phyloP scores from a whole-genome alignment of 805 yeast species.

The Ogataea neopini region DNA sequence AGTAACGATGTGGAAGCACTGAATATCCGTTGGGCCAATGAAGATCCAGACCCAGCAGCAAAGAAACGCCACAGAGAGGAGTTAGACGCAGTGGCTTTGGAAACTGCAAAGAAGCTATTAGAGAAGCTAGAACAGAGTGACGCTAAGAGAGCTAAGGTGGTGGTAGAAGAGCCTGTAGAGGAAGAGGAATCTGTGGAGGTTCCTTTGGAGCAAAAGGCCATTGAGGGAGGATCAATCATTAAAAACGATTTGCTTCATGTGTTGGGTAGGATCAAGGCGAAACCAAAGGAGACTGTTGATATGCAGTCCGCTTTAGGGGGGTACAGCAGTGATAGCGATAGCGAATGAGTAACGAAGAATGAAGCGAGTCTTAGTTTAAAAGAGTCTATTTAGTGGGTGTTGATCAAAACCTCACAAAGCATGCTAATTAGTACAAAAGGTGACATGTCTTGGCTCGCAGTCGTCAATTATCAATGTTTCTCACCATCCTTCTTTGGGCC shows the following conservation, averaged over 20 bases:
- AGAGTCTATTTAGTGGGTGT: no score
- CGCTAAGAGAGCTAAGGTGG: background rate
- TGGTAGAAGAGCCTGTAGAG: background rate
- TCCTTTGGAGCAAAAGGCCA: background rate
- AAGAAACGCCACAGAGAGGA: slow-evolving; percentile 49
- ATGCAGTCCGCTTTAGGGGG: slow-evolving; percentile 9
- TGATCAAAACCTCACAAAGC: no score
- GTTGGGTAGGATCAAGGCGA: background rate
- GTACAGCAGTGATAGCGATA: background rate
- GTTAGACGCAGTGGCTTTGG: slow-evolving; percentile 53
- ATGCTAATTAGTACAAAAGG: no score
- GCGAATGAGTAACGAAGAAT: background rate
- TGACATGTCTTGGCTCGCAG: no score
- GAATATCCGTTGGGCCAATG: slow-evolving; percentile 83
- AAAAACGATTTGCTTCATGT: slow-evolving; percentile 5
- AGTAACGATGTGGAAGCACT: slow-evolving; percentile 61
- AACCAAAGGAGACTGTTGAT: background rate
- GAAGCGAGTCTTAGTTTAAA: background rate
- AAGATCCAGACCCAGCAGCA: slow-evolving; percentile 78
- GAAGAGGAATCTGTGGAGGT: slow-evolving; percentile 7
- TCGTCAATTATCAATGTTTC: slow-evolving; percentile 17
- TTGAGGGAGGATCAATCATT: background rate
- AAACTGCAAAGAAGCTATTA: slow-evolving; percentile 50
- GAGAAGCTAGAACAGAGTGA: slow-evolving; percentile 7
- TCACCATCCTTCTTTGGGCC: slow-evolving; percentile 19